These are phyloP conservation scores for Babesia gibsoni DNA, from an alignment of 169 alveolate genomes.

Conservation along the genomic window DNA sequence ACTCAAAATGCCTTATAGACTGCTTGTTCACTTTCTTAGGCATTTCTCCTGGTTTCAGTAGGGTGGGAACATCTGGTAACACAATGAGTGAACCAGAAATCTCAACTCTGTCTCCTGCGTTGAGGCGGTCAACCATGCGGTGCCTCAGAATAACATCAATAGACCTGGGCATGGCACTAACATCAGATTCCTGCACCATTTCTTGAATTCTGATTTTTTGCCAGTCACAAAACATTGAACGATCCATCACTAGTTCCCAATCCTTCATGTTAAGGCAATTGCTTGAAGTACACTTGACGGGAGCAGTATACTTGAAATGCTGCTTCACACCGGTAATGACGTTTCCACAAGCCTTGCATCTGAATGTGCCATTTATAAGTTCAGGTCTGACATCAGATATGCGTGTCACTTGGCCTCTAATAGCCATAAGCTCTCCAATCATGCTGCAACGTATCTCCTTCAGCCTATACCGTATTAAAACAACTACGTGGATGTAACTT, in stretches of 20 bases:
- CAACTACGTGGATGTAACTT: neutral
- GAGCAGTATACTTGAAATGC: conserved; percentile 91
- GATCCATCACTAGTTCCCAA: conserved; percentile 88
- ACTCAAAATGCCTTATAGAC: conserved; percentile 66
- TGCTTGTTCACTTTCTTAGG: conserved; percentile 73
- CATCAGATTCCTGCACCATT: conserved; percentile 90
- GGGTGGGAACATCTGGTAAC: conserved; percentile 94
- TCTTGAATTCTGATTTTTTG: conserved; percentile 94
- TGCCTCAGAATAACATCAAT: conserved; percentile 92
- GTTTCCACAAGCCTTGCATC: conserved; percentile 89
- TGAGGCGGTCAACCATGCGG: conserved; percentile 91
- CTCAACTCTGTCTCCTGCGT: conserved; percentile 95
- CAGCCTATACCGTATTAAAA: conserved; percentile 26
- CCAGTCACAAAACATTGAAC: conserved; percentile 91
- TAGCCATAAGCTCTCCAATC: conserved; percentile 89
- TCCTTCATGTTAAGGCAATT: conserved; percentile 85
- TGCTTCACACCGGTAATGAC: conserved; percentile 87
- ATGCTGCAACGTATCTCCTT: conserved; percentile 77
- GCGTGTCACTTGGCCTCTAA: conserved; percentile 95
- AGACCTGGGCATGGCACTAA: conserved; percentile 96
- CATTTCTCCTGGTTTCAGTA: conserved; percentile 94
- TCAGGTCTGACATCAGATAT: conserved; percentile 97
- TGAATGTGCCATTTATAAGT: conserved; percentile 88
- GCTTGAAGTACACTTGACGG: conserved; percentile 68
- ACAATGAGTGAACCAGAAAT: conserved; percentile 91